Evolutionary conservation across 345 rosid species (phyloP).

Genomic region (Euphorbia pulcherrima): DNA sequence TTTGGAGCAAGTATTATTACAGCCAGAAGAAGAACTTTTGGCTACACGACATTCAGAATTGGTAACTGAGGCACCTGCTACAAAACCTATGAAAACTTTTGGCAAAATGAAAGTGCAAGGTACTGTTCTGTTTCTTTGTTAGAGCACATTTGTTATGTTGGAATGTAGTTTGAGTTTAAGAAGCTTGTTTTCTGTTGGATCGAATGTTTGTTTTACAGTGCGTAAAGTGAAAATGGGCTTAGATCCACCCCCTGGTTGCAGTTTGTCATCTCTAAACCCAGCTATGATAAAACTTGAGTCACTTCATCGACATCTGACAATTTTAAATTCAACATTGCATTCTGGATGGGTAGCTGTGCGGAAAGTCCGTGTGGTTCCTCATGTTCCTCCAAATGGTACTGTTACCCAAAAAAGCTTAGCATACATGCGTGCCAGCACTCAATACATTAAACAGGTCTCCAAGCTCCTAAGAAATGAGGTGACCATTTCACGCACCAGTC

Average conservation of each 20-base stretch:
- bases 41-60: slow-evolving; percentile 8
- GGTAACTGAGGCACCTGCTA: slow-evolving; percentile 17
- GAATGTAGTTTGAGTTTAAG: background rate
- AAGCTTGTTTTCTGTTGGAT: background rate
- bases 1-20: slow-evolving; percentile 22
- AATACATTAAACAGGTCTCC: slow-evolving; percentile 25
- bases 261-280: slow-evolving; percentile 15
- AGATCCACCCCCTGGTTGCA: slow-evolving; percentile 26
- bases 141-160: background rate
- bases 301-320: slow-evolving; percentile 15
- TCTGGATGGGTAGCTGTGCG: slow-evolving; percentile 26
- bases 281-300: slow-evolving; percentile 12
- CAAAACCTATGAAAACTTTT: slow-evolving; percentile 18
- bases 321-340: slow-evolving; percentile 12
- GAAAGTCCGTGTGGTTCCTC: slow-evolving; percentile 21
- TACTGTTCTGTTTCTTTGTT: background rate
- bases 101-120: slow-evolving; percentile 34
- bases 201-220: slow-evolving; percentile 11
- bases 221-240: slow-evolving; percentile 29
- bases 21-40: slow-evolving; percentile 28
- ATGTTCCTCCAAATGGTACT: slow-evolving; percentile 19
- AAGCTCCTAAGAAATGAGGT: slow-evolving; percentile 13
- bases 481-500: slow-evolving; percentile 15
- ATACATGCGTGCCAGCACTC: slow-evolving; percentile 21
- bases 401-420: slow-evolving; percentile 25